Conservation (phyloP, 208 protist genomes). For the Trypanosoma avium region DNA sequence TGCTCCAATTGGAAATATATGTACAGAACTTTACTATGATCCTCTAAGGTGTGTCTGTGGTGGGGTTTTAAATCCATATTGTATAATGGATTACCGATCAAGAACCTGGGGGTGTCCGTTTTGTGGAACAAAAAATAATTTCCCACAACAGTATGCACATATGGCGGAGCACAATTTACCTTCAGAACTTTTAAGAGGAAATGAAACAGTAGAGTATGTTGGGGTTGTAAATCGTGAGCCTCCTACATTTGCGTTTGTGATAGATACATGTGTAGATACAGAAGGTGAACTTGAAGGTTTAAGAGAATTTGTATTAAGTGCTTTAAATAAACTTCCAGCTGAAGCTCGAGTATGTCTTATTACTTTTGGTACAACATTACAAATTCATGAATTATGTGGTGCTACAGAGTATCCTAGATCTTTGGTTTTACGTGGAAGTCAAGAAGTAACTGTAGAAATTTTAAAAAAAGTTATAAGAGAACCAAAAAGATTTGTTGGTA, state of each 20-base stretch:
- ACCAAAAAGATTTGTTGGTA: constrained; percentile 75
- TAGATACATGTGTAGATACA: constrained; percentile 96
- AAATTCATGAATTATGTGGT: constrained; percentile 78
- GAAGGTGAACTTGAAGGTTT: constrained; percentile 93
- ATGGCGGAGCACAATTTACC: constrained; percentile 91
- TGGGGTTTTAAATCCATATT: constrained; percentile 95
- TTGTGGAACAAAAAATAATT: constrained; percentile 92
- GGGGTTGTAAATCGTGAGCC: constrained; percentile 47
- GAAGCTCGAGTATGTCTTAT: constrained; percentile 96
- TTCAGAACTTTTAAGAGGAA: constrained; percentile 86
- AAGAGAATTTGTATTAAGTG: constrained; percentile 92
- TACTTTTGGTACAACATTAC: constrained; percentile 97
- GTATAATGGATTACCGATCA: constrained; percentile 57
- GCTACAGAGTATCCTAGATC: constrained; percentile 82
- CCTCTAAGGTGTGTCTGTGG: constrained; percentile 94
- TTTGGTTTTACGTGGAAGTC: constrained; percentile 73
- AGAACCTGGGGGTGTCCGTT: constrained; percentile 95
- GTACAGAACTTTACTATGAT: constrained; percentile 90
- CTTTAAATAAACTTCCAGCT: constrained; percentile 92
- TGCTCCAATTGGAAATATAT: constrained; percentile 93
- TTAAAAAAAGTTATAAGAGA: constrained; percentile 51
- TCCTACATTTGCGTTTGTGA: constrained; percentile 94
- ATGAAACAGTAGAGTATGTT: constrained; percentile 96
- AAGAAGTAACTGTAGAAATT: constrained; percentile 63
- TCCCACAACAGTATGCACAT: constrained; percentile 94